These are phyloP conservation scores for Gossypium sturtianum DNA, from an alignment of 345 rosid genomes.

Conservation along the genomic window DNA sequence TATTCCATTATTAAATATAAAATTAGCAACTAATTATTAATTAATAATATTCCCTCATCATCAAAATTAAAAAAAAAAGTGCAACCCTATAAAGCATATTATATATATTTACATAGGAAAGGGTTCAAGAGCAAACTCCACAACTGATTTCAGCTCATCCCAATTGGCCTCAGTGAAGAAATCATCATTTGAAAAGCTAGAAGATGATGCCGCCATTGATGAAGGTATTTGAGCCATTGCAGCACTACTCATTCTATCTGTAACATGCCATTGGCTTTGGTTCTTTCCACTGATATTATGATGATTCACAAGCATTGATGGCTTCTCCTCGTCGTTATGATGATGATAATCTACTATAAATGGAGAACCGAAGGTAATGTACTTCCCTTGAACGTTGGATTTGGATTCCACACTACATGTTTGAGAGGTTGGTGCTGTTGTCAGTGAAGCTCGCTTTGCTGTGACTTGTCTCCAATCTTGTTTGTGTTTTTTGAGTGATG, in stretches of 20 bases:
- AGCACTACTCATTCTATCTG: constrained; percentile 5
- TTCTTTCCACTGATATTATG: constrained; percentile 13
- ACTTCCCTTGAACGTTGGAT: constrained; percentile 29
- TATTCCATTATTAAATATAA: too few species aligned
- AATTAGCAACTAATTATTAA: too few species aligned
- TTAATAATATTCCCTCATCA: background rate
- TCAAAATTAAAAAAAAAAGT: background rate
- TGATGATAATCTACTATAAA: background rate
- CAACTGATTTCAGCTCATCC: constrained; percentile 76
- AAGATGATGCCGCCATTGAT: constrained; percentile 34
- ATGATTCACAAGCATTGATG: constrained; percentile 5
- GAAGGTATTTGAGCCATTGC: constrained; percentile 12
- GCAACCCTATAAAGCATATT: constrained; percentile 4
- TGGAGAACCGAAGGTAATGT: constrained; percentile 42
- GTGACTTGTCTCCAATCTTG: constrained; percentile 58
- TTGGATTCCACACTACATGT: constrained; percentile 21
- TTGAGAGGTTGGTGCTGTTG: constrained; percentile 12
- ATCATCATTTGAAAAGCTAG: constrained; percentile 32
- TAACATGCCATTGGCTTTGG: constrained; percentile 17
- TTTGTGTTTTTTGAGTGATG: constrained; percentile 41
- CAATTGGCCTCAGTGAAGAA: constrained; percentile 40
- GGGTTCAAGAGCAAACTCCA: constrained; percentile 52
- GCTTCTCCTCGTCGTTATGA: constrained; percentile 22
- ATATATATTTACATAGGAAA: constrained; percentile 22
- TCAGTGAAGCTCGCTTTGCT: constrained; percentile 21